A percentile compares a stretch with the other conserved stretches of the same genome.
phyloP scores from a whole-genome alignment of 2,329 filamentous ascomycete genomes.

The Pseudopyricularia javanii region DNA sequence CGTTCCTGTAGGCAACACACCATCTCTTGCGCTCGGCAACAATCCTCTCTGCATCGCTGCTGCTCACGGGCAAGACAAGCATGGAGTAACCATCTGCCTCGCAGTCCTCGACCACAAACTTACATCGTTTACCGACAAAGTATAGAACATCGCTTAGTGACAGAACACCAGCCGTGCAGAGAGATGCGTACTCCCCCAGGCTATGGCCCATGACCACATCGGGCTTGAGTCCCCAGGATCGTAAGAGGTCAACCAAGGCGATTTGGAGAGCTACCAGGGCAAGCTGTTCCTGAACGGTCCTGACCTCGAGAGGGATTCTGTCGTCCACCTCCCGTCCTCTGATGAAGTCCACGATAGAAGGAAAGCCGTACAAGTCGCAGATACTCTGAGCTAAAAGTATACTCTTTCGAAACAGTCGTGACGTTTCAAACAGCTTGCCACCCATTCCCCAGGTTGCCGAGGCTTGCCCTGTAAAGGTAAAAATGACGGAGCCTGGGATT shows the following conservation, averaged over 20 bases:
- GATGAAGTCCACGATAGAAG: conserved; percentile 16
- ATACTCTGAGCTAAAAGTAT: conserved; percentile 10
- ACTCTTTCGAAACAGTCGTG: neutral
- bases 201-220: conserved; percentile 37
- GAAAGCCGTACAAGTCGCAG: conserved; percentile 12
- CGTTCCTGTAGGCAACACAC: neutral
- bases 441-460: conserved; percentile 7
- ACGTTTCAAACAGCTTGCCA: neutral
- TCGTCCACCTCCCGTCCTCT: neutral
- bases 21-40: neutral
- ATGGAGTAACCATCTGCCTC: conserved; percentile 21
- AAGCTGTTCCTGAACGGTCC: neutral
- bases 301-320: neutral
- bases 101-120: conserved; percentile 42
- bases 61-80: conserved; percentile 10
- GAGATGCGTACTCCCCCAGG: conserved; percentile 50
- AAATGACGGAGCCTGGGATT: conserved; percentile 10
- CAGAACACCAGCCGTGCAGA: conserved; percentile 49
- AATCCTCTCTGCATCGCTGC: neutral
- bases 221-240: conserved; percentile 21
- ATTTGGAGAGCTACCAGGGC: conserved; percentile 16
- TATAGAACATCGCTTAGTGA: conserved; percentile 48
- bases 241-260: conserved; percentile 24
- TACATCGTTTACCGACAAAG: conserved; percentile 47
- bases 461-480: conserved; percentile 34